These are phyloP conservation scores for Heterobasidion occidentale DNA, from an alignment of 1,284 basidiomycete species.

Conservation along the genomic window DNA sequence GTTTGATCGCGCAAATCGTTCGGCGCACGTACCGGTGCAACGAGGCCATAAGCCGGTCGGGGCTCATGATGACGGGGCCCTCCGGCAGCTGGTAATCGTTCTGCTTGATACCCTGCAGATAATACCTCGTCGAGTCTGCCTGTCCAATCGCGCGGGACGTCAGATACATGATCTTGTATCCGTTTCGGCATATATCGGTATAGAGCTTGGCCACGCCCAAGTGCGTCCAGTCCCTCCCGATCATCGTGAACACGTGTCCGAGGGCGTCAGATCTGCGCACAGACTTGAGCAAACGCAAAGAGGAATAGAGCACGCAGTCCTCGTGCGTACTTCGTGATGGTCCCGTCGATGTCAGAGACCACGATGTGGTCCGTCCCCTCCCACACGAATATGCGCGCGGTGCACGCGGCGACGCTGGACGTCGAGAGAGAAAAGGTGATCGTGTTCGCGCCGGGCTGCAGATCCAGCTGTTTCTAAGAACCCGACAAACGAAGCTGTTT, in stretches of 20 bases:
- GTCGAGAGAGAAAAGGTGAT: constrained; percentile 95
- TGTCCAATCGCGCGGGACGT: constrained; percentile 98
- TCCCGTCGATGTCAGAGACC: constrained; percentile 98
- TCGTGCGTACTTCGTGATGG: constrained; percentile 87
- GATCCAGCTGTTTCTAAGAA: constrained; percentile 72
- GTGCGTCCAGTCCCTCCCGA: constrained; percentile 99
- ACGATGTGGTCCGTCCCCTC: constrained; percentile 86
- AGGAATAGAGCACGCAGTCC: not conserved
- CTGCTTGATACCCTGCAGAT: constrained; percentile 92
- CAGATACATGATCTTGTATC: constrained; percentile 98
- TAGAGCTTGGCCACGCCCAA: constrained; percentile 97
- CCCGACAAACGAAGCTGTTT: not conserved
- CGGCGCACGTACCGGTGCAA: constrained; percentile 70
- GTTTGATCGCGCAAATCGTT: not conserved
- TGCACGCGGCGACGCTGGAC: constrained; percentile 80
- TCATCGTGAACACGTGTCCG: constrained; percentile 97
- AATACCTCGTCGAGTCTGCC: constrained; percentile 94
- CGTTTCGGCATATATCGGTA: constrained; percentile 93
- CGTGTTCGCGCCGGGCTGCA: constrained; percentile 86
- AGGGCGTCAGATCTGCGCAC: constrained; percentile 83
- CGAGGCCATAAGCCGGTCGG: constrained; percentile 91
- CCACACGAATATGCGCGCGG: constrained; percentile 95
- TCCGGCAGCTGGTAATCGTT: constrained; percentile 94
- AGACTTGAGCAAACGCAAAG: not conserved
- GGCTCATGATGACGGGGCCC: constrained; percentile 99